These are phyloP conservation scores for Lipomyces yamadae DNA, from an alignment of 805 yeast species.

Conservation along the genomic window DNA sequence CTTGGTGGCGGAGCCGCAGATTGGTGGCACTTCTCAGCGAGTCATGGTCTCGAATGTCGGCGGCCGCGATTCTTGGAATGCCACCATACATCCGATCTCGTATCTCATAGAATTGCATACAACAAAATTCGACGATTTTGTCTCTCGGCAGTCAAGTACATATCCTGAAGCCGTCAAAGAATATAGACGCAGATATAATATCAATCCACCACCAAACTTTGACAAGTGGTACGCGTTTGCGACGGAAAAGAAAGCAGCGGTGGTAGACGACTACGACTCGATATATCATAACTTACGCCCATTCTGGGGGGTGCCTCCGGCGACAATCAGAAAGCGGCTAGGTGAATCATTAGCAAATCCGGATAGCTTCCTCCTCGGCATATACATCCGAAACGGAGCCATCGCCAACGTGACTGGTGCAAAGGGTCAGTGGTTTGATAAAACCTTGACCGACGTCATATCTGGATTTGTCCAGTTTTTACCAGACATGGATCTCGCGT, in stretches of 20 bases:
- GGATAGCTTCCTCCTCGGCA: conserved; percentile 31
- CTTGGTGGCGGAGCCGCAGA: conserved; percentile 21
- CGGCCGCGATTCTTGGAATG: conserved; percentile 27
- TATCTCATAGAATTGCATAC: conserved; percentile 30
- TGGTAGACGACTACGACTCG: conserved; percentile 38
- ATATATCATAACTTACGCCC: conserved; percentile 36
- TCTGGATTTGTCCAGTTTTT: conserved; percentile 35
- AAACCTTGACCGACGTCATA: conserved; percentile 28
- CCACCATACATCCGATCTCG: conserved; percentile 36
- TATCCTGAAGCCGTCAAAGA: conserved; percentile 37
- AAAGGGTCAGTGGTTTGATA: conserved; percentile 34
- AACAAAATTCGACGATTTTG: conserved; percentile 11
- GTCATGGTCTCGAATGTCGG: conserved; percentile 15
- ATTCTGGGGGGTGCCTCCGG: conserved; percentile 39
- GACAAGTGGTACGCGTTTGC: conserved; percentile 40
- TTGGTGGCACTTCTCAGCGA: conserved; percentile 26
- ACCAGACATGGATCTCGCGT: conserved; percentile 41
- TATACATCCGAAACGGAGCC: conserved; percentile 31
- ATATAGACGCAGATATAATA: conserved; percentile 29
- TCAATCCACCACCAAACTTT: conserved; percentile 41
- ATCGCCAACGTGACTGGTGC: conserved; percentile 30
- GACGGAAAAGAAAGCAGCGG: conserved; percentile 21
- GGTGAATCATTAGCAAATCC: conserved; percentile 30
- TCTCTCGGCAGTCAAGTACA: conserved; percentile 31
- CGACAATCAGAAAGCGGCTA: conserved; percentile 30